Percentiles rank a stretch among this genome's conserved stretches.
These are phyloP conservation scores for Nemania sp. DNA, from an alignment of 2,329 filamentous ascomycete genomes.

Conservation along the genomic window DNA sequence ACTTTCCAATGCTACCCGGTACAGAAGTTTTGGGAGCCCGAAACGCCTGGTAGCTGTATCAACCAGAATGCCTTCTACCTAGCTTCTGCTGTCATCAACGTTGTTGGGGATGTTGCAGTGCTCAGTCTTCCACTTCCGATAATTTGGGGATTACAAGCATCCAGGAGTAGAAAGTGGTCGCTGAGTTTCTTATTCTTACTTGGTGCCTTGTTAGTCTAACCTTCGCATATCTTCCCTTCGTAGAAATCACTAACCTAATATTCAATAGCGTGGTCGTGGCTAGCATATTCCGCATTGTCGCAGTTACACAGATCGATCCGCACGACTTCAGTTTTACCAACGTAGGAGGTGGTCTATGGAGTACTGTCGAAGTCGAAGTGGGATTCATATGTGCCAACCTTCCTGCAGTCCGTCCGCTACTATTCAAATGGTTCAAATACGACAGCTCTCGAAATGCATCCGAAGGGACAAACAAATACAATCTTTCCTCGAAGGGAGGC, in stretches of 20 bases:
- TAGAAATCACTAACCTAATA: slow-evolving; percentile 14
- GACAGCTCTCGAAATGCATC: slow-evolving; percentile 23
- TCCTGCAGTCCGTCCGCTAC: slow-evolving; percentile 31
- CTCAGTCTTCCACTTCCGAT: slow-evolving; percentile 39
- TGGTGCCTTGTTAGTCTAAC: slow-evolving; percentile 37
- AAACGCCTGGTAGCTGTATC: slow-evolving; percentile 29
- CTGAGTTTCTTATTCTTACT: slow-evolving; percentile 40
- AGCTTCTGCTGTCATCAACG: slow-evolving; percentile 36
- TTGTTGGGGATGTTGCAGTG: slow-evolving; percentile 37
- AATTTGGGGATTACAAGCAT: slow-evolving; percentile 38
- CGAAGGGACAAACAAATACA: slow-evolving; percentile 28
- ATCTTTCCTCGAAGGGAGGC: slow-evolving; percentile 31
- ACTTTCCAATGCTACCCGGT: slow-evolving; percentile 33
- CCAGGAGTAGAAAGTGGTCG: slow-evolving; percentile 36
- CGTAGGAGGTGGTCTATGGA: slow-evolving; percentile 36
- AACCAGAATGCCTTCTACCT: slow-evolving; percentile 33
- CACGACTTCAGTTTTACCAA: slow-evolving; percentile 35
- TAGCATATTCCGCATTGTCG: slow-evolving; percentile 37
- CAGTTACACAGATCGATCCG: slow-evolving; percentile 33
- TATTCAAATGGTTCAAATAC: slow-evolving; percentile 33
- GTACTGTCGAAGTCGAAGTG: slow-evolving; percentile 36
- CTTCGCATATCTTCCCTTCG: background rate
- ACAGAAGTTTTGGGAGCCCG: slow-evolving; percentile 30
- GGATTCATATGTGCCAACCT: slow-evolving; percentile 38
- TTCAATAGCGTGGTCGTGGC: slow-evolving; percentile 33